Evolutionary conservation across 1,139 yeast species (phyloP).

Genomic region (Sugiyamaella paludigena): DNA sequence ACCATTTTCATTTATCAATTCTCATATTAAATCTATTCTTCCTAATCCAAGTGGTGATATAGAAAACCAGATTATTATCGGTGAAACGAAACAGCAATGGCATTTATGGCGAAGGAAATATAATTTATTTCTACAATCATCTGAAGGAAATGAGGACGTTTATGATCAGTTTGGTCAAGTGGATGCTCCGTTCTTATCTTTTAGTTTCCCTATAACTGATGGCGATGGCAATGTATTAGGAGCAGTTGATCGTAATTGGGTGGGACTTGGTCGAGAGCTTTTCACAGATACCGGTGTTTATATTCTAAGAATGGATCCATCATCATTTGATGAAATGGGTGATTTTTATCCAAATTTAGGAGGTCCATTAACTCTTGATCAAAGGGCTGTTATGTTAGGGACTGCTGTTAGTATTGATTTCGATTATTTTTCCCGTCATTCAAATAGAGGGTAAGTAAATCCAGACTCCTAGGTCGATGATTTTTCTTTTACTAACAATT

Average conservation of each 20-base stretch:
- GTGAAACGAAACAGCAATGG: slow-evolving; percentile 91
- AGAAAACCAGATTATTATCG: slow-evolving; percentile 51
- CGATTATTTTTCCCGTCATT: slow-evolving; percentile 90
- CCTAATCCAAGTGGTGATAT: slow-evolving; percentile 45
- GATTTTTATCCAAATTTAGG: slow-evolving; percentile 27
- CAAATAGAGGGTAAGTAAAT: slow-evolving; percentile 47
- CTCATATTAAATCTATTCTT: slow-evolving; percentile 71
- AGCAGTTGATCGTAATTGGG: slow-evolving; percentile 89
- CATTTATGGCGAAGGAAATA: slow-evolving; percentile 89
- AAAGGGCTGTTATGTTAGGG: slow-evolving; percentile 81
- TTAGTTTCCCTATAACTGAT: slow-evolving; percentile 76
- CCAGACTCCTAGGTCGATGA: neutral
- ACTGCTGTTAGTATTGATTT: slow-evolving; percentile 90
- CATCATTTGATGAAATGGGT: slow-evolving; percentile 44
- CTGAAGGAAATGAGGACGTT: slow-evolving; percentile 34
- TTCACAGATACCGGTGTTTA: slow-evolving; percentile 95
- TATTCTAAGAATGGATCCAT: slow-evolving; percentile 77
- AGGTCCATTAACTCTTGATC: slow-evolving; percentile 58
- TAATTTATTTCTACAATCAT: slow-evolving; percentile 53
- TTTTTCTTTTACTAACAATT: slow-evolving; percentile 9
- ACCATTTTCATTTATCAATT: slow-evolving; percentile 84
- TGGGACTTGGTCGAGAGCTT: slow-evolving; percentile 86
- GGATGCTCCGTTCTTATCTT: slow-evolving; percentile 83
- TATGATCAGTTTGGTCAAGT: slow-evolving; percentile 77
- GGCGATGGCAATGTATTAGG: slow-evolving; percentile 60